Evolutionary conservation across 108 stramenopile species (phyloP).

Genomic region (Craspedostauros australis): DNA sequence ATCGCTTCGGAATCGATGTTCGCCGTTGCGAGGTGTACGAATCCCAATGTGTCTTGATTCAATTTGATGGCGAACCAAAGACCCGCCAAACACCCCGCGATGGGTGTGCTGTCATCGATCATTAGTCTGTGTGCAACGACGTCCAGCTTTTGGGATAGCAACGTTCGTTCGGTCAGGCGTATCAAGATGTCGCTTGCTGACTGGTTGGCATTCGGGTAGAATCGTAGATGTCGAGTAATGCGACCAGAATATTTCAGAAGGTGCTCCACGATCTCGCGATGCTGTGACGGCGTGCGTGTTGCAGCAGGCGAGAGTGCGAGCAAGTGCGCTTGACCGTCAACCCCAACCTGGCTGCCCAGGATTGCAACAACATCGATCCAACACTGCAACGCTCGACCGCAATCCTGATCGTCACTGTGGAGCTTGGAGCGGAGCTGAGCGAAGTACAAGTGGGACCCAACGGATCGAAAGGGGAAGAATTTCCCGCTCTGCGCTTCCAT

Average conservation of each 20-base stretch:
- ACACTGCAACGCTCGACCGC: slow-evolving; percentile 55
- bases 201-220: slow-evolving; percentile 43
- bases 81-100: slow-evolving; percentile 35
- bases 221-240: slow-evolving; percentile 46
- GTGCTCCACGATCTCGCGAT: slow-evolving; percentile 41
- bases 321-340: too few species aligned
- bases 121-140: slow-evolving; percentile 36
- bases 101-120: slow-evolving; percentile 19
- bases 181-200: slow-evolving; percentile 31
- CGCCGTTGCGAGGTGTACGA: slow-evolving; percentile 32
- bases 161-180: slow-evolving; percentile 29
- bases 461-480: slow-evolving; percentile 40
- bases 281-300: too few species aligned
- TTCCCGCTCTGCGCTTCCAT: slow-evolving; percentile 58
- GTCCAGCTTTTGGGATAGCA: slow-evolving; percentile 41
- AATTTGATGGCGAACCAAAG: slow-evolving; percentile 58
- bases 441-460: too few species aligned
- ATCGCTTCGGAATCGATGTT: slow-evolving; percentile 10
- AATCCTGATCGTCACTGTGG: slow-evolving; percentile 74
- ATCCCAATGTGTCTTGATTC: slow-evolving; percentile 57
- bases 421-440: too few species aligned
- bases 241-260: slow-evolving; percentile 54
- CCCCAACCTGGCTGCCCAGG: slow-evolving; percentile 9
- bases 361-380: slow-evolving; percentile 47
- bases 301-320: too few species aligned